Conservation (phyloP, 169 alveolate species). For the Eimeria acervulina region DNA sequence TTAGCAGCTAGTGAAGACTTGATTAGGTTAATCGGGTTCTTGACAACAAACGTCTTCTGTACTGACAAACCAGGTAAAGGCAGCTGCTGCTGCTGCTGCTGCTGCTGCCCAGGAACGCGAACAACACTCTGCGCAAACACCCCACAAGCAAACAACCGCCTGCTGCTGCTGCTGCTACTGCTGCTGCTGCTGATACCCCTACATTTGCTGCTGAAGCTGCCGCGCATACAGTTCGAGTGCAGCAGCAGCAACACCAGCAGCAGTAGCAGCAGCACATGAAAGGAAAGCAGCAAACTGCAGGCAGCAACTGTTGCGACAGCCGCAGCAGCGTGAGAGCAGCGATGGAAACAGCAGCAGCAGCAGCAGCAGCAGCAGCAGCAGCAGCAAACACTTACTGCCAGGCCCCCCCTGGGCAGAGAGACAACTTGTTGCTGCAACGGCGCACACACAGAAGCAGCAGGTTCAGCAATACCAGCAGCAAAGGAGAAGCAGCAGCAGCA, state of each 20-base stretch:
- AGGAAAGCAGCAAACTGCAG: neutral
- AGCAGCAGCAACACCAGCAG: neutral
- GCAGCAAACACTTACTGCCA: neutral
- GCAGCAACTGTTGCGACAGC: conserved; percentile 7
- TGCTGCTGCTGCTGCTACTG: neutral
- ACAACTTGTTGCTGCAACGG: conserved; percentile 25
- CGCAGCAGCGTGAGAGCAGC: too few relatives aligned
- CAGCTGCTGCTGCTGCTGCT: neutral
- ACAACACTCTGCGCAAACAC: too few relatives aligned
- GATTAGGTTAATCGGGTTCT: conserved; percentile 77
- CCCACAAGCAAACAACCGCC: neutral
- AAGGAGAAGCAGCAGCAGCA: neutral
- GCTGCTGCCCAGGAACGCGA: too few relatives aligned
- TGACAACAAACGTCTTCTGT: conserved; percentile 80
- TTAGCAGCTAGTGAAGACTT: conserved; percentile 42
- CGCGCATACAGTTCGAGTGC: neutral
- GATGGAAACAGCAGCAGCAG: conserved; percentile 23
- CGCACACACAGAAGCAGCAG: neutral
- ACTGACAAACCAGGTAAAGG: conserved; percentile 59
- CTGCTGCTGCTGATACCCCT: conserved; percentile 1
- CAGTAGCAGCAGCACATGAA: neutral
- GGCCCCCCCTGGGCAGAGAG: conserved; percentile 9
- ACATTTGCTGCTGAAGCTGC: neutral
- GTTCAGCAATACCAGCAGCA: conserved; percentile 14
- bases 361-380: too few relatives aligned